Evolutionary conservation across 257 asterid genomes (phyloP).

Genomic region (Striga asiatica): DNA sequence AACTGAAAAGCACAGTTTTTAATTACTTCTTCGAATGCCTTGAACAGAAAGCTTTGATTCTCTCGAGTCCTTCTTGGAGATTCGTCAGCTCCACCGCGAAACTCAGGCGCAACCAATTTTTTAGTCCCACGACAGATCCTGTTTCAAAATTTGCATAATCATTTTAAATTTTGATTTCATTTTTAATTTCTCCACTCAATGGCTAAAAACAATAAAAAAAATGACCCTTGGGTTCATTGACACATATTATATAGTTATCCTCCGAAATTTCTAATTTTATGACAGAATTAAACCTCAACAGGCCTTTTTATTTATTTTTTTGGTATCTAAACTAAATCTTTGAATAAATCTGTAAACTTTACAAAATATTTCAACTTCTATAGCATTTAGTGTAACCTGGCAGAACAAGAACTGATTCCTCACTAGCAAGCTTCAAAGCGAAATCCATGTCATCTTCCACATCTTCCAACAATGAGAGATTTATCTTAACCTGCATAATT

Average conservation of each 20-base stretch:
- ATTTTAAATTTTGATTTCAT: no score
- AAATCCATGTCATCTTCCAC: conserved; percentile 48
- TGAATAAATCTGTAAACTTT: no score
- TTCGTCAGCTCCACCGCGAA: conserved; percentile 41
- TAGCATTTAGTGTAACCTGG: conserved; percentile 34
- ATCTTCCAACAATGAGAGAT: conserved; percentile 29
- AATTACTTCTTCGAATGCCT: conserved; percentile 26
- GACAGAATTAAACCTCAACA: no score
- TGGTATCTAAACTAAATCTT: background rate
- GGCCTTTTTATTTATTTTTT: no score
- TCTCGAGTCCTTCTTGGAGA: conserved; percentile 46
- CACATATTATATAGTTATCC: no score
- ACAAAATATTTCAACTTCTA: background rate
- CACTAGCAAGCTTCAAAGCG: conserved; percentile 46
- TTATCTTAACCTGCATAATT: conserved; percentile 36
- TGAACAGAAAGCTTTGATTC: conserved; percentile 51
- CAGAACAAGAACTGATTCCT: conserved; percentile 48
- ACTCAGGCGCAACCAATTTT: conserved; percentile 50
- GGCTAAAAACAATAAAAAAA: no score
- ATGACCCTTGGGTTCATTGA: no score
- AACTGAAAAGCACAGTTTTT: background rate
- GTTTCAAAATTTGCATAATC: background rate
- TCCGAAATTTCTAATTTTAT: background rate
- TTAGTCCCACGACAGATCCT: conserved; percentile 53
- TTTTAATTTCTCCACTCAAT: no score